These are phyloP conservation scores for Sedum album DNA, from an alignment of 164 flowering plant genomes.

Conservation along the genomic window DNA sequence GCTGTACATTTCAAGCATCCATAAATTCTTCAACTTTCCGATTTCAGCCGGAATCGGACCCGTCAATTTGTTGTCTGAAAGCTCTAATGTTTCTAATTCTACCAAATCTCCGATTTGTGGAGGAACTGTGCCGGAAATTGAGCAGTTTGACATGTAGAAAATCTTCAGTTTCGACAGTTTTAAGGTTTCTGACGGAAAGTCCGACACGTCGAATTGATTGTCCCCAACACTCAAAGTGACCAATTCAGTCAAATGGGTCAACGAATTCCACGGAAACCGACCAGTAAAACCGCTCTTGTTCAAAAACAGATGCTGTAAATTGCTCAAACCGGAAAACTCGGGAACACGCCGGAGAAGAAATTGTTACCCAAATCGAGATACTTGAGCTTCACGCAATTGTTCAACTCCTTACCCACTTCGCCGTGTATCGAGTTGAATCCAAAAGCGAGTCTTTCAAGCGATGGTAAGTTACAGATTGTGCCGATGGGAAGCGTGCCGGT, in stretches of 20 bases:
- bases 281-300: constrained; percentile 49
- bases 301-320: constrained; percentile 29
- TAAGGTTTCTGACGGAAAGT: constrained; percentile 44
- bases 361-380: constrained; percentile 45
- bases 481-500: constrained; percentile 42
- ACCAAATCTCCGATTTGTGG: constrained; percentile 22
- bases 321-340: constrained; percentile 31
- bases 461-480: constrained; percentile 36
- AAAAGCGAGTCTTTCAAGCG: constrained; percentile 33
- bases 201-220: constrained; percentile 32
- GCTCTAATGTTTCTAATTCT: constrained; percentile 23
- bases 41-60: constrained; percentile 30
- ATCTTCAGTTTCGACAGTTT: constrained; percentile 36
- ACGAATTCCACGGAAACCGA: constrained; percentile 49
- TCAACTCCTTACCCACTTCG: constrained; percentile 21
- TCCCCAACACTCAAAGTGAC: constrained; percentile 49
- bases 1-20: constrained; percentile 34
- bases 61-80: constrained; percentile 20
- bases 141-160: constrained; percentile 52
- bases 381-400: constrained; percentile 33
- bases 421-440: constrained; percentile 44
- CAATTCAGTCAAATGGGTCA: constrained; percentile 33
- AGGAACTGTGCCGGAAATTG: constrained; percentile 27
- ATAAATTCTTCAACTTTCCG: constrained; percentile 17
- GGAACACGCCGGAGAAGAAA: constrained; percentile 39